Conservation (phyloP, 2,329 filamentous ascomycete species). For the Colletotrichum sp. region DNA sequence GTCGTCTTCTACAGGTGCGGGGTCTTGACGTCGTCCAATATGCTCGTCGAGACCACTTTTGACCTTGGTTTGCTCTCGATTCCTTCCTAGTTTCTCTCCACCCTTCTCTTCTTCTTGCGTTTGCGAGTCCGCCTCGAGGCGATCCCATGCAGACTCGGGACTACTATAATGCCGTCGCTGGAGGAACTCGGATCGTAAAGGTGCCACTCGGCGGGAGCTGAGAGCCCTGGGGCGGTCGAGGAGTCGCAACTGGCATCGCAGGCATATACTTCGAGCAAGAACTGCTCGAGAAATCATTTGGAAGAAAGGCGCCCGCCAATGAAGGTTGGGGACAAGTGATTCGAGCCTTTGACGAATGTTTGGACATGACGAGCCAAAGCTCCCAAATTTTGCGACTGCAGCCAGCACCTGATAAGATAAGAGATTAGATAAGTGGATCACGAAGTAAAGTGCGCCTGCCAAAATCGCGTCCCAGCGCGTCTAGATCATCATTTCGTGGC, state of each 20-base stretch:
- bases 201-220: not conserved
- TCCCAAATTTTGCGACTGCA: constrained; percentile 20
- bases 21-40: not conserved
- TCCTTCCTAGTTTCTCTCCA: not conserved
- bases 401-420: constrained; percentile 24
- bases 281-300: constrained; percentile 41
- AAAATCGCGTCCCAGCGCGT: constrained; percentile 9
- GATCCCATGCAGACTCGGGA: constrained; percentile 5
- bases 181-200: not conserved
- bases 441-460: constrained; percentile 7
- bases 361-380: not conserved
- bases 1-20: not conserved
- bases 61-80: not conserved
- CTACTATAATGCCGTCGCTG: constrained; percentile 8
- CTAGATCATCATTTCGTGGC: not conserved
- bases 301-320: not conserved
- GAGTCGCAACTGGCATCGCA: constrained; percentile 37
- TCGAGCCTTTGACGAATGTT: not conserved
- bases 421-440: constrained; percentile 4
- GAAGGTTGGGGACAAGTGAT: not conserved
- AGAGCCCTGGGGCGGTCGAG: constrained; percentile 9
- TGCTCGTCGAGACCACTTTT: not conserved
- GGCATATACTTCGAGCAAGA: constrained; percentile 36
- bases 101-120: not conserved
- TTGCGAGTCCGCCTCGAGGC: not conserved